A percentile compares a stretch with the other conserved stretches of the same genome.
These are phyloP conservation scores for Monoraphidium neglectum DNA, from an alignment of 139 green algal genomes.

Conservation along the genomic window DNA sequence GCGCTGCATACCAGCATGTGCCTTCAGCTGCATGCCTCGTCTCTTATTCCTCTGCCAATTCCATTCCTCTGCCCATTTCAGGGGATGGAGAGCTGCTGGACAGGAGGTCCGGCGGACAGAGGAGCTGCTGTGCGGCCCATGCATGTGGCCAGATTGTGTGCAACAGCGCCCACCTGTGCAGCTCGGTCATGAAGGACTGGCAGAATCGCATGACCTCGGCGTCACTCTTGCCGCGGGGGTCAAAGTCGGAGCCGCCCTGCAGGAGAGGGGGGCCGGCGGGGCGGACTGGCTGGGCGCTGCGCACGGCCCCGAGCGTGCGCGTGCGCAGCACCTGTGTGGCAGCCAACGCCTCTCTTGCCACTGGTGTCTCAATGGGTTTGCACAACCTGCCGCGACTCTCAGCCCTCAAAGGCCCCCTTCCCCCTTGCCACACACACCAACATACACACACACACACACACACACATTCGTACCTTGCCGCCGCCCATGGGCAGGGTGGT, in stretches of 20 bases:
- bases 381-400: no score
- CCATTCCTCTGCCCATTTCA: no score
- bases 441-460: no score
- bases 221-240: constrained; percentile 75
- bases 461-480: constrained; percentile 53
- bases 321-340: neutral
- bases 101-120: neutral
- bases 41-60: no score
- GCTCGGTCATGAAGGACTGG: constrained; percentile 86
- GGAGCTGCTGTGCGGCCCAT: neutral
- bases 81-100: neutral
- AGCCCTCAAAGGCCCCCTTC: no score
- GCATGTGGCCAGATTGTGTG: neutral
- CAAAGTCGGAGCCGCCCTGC: constrained; percentile 83
- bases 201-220: constrained; percentile 72
- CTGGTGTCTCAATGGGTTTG: no score
- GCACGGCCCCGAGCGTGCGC: no score
- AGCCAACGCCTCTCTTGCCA: constrained; percentile 4
- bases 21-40: neutral
- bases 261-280: no score
- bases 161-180: constrained; percentile 49
- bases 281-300: no score
- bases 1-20: neutral
- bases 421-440: no score
- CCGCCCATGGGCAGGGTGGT: constrained; percentile 82